These are phyloP conservation scores for Penicillium ochrochloron DNA, from an alignment of 495 filamentous ascomycete species.

Conservation along the genomic window DNA sequence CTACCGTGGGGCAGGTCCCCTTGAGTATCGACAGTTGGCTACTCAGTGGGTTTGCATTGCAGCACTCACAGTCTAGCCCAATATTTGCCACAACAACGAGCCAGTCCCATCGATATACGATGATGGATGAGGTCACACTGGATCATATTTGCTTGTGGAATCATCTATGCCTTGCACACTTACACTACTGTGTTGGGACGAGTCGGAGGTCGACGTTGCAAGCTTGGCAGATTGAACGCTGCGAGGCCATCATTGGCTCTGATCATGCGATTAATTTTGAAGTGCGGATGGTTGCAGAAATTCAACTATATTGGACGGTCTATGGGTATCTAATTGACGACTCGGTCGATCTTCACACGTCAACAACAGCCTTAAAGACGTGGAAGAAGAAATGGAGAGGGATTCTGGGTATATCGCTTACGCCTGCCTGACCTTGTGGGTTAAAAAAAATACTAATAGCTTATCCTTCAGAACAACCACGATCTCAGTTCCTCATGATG, in stretches of 20 bases:
- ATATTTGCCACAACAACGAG: constrained; percentile 35
- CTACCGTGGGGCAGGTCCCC: constrained; percentile 51
- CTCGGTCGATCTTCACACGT: constrained; percentile 38
- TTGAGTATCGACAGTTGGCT: constrained; percentile 55
- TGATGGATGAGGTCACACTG: constrained; percentile 23
- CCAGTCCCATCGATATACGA: constrained; percentile 17
- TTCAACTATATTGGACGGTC: constrained; percentile 51
- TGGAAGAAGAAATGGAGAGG: constrained; percentile 50
- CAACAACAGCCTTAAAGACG: constrained; percentile 37
- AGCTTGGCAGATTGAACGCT: constrained; percentile 44
- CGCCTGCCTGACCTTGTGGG: neutral
- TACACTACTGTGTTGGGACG: constrained; percentile 54
- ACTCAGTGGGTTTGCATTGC: constrained; percentile 50
- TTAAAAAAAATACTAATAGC: neutral
- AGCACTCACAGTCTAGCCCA: constrained; percentile 46
- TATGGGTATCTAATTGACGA: constrained; percentile 37
- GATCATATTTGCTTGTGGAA: constrained; percentile 50
- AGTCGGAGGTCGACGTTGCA: constrained; percentile 44
- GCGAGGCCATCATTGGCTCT: constrained; percentile 39
- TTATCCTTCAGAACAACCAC: constrained; percentile 41
- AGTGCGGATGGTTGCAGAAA: constrained; percentile 51
- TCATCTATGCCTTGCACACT: constrained; percentile 50
- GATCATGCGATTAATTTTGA: constrained; percentile 52
- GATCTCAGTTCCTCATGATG: constrained; percentile 54
- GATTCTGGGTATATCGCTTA: constrained; percentile 38